A percentile compares a stretch with the other conserved stretches of the same genome.
Evolutionary conservation across 345 rosid genomes (phyloP).

Genomic region (Brassica nigra): DNA sequence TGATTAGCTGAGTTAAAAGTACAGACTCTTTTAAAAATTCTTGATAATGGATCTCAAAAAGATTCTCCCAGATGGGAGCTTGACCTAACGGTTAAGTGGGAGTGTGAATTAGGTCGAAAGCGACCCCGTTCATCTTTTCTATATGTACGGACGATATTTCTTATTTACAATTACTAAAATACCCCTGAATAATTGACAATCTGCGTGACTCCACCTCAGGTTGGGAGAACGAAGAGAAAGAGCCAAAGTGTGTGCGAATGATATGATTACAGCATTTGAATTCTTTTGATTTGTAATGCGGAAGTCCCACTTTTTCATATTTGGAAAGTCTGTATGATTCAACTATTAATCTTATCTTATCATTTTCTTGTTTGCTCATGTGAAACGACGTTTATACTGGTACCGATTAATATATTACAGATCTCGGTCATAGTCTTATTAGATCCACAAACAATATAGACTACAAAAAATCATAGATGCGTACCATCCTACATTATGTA

Average conservation of each 20-base stretch:
- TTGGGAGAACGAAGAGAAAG: slow-evolving; percentile 15
- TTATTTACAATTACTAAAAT: neutral
- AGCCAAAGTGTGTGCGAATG: slow-evolving; percentile 33
- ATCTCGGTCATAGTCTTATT: neutral
- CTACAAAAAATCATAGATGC: neutral
- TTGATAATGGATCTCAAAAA: slow-evolving; percentile 27
- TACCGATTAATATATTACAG: neutral
- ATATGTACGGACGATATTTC: slow-evolving; percentile 21
- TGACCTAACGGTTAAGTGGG: slow-evolving; percentile 41
- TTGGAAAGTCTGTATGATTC: slow-evolving; percentile 27
- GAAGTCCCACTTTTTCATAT: slow-evolving; percentile 26
- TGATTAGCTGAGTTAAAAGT: slow-evolving; percentile 17
- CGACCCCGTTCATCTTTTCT: slow-evolving; percentile 19
- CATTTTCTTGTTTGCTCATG: neutral
- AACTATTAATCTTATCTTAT: neutral
- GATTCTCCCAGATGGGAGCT: slow-evolving; percentile 37
- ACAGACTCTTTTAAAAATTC: slow-evolving; percentile 12
- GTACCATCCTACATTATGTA: neutral
- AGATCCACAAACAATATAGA: neutral
- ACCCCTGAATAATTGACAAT: slow-evolving; percentile 26
- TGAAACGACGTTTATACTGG: slow-evolving; percentile 3
- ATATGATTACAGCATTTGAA: slow-evolving; percentile 36
- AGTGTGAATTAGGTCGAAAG: slow-evolving; percentile 40
- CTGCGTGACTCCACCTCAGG: slow-evolving; percentile 29
- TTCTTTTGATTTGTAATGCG: neutral